phyloP scores from a whole-genome alignment of 768 basidiomycete species.

The Leccinellum luteum region DNA sequence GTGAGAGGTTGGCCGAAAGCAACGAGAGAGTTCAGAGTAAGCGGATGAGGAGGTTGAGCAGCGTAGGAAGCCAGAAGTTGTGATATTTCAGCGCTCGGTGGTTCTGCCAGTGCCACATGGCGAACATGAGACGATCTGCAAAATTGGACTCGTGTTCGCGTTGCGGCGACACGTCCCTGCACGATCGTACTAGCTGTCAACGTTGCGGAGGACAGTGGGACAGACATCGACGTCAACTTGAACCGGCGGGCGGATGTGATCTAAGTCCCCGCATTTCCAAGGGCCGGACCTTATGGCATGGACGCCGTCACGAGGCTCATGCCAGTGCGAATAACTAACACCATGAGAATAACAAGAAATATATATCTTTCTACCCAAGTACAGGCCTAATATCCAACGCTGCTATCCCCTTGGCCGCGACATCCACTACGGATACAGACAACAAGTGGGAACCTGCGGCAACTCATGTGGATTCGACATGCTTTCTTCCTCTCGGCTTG shows the following conservation, averaged over 20 bases:
- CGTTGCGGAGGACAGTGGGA: slow-evolving; percentile 2
- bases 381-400: slow-evolving; percentile 15
- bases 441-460: not conserved
- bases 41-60: slow-evolving; percentile 59
- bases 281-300: not conserved
- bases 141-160: slow-evolving; percentile 7
- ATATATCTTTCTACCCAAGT: slow-evolving; percentile 22
- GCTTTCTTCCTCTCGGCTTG: slow-evolving; percentile 24
- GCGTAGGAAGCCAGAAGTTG: slow-evolving; percentile 63
- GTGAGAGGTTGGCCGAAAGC: slow-evolving; percentile 76
- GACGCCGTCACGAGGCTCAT: slow-evolving; percentile 2
- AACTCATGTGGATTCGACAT: slow-evolving; percentile 17
- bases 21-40: slow-evolving; percentile 70
- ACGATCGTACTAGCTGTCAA: not conserved
- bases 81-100: slow-evolving; percentile 50
- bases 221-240: not conserved
- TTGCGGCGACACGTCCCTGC: not conserved
- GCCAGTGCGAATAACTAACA: not conserved
- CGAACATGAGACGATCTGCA: slow-evolving; percentile 29
- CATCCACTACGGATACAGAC: not conserved
- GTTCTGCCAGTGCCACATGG: slow-evolving; percentile 43
- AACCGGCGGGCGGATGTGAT: not conserved
- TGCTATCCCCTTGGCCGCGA: not conserved
- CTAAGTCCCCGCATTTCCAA: not conserved
- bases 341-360: slow-evolving; percentile 23